A percentile compares a stretch with the other conserved stretches of the same genome.
phyloP scores from a whole-genome alignment of 176 grass and related monocot genomes.

The Coix lacrymajobi region DNA sequence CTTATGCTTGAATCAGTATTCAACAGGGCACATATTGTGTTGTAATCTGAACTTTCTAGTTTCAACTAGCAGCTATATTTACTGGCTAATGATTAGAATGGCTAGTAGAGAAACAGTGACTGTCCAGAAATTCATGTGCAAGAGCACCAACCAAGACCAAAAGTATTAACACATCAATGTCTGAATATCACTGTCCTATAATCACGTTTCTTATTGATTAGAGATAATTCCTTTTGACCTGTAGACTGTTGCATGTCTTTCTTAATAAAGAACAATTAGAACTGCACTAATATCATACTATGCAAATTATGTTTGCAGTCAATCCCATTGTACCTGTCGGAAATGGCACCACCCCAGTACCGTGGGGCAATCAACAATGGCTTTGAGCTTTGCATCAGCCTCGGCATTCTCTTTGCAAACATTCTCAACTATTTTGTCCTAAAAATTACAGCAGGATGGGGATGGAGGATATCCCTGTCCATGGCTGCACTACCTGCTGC shows the following conservation, averaged over 20 bases:
- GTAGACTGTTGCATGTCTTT: neutral
- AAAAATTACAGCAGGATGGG: slow-evolving; percentile 43
- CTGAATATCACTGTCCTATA: neutral
- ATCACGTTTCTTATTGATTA: neutral
- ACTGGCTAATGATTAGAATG: neutral
- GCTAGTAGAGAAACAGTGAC: neutral
- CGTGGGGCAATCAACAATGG: slow-evolving; percentile 78
- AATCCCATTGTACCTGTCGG: slow-evolving; percentile 82
- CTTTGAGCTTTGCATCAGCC: slow-evolving; percentile 70
- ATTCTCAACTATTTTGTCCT: slow-evolving; percentile 76
- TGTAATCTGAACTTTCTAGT: neutral
- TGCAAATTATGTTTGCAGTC: slow-evolving; percentile 45
- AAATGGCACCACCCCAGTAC: slow-evolving; percentile 73
- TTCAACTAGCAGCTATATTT: neutral
- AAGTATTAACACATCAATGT: neutral
- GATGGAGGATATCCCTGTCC: slow-evolving; percentile 83
- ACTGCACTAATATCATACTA: neutral
- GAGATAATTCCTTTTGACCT: neutral
- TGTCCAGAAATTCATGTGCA: neutral
- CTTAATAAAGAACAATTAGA: neutral
- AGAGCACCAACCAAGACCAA: neutral
- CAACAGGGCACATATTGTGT: neutral
- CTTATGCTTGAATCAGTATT: neutral
- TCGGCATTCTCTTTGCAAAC: slow-evolving; percentile 75
- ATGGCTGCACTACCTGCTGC: slow-evolving; percentile 67